Percentiles rank a stretch among this genome's conserved stretches.
These are phyloP conservation scores for Hypoxylon sp. DNA, from an alignment of 2,329 filamentous ascomycete species.

Conservation along the genomic window DNA sequence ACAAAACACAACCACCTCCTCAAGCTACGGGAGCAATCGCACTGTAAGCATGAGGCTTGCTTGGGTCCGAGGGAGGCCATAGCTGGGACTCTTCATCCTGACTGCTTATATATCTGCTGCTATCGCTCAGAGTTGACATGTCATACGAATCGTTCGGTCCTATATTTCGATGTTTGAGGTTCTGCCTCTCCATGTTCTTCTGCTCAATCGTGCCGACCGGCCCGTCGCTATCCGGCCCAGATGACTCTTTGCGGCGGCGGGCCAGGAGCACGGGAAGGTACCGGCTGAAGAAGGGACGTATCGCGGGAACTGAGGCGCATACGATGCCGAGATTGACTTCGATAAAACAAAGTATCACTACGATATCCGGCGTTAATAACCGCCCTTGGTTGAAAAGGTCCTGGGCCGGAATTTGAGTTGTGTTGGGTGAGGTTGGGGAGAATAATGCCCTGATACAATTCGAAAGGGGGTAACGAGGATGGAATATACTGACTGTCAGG, in stretches of 20 bases:
- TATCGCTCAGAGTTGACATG: conserved; percentile 18
- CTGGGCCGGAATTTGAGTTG: not conserved
- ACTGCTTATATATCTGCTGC: conserved; percentile 17
- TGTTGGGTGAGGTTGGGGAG: not conserved
- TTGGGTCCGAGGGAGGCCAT: conserved; percentile 20
- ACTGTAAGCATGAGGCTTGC: conserved; percentile 1
- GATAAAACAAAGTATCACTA: conserved; percentile 41
- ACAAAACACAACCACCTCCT: conserved; percentile 3
- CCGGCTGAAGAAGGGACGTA: conserved; percentile 39
- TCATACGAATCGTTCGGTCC: conserved; percentile 22
- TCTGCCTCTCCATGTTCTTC: conserved; percentile 30
- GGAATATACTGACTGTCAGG: conserved; percentile 36
- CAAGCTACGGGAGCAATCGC: not conserved
- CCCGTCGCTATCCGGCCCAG: conserved; percentile 11
- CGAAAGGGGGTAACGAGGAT: not conserved
- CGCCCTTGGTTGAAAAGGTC: not conserved
- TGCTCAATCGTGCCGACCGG: conserved; percentile 31
- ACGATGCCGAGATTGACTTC: conserved; percentile 41
- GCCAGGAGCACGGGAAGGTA: conserved; percentile 29
- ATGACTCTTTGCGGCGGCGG: conserved; percentile 19
- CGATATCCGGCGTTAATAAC: conserved; percentile 5
- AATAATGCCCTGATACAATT: not conserved
- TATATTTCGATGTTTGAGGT: conserved; percentile 32
- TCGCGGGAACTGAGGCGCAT: conserved; percentile 36
- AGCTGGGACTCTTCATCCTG: conserved; percentile 33